phyloP scores from a whole-genome alignment of 2,329 filamentous ascomycete genomes.

The Aspergillus brunneoviolaceus region DNA sequence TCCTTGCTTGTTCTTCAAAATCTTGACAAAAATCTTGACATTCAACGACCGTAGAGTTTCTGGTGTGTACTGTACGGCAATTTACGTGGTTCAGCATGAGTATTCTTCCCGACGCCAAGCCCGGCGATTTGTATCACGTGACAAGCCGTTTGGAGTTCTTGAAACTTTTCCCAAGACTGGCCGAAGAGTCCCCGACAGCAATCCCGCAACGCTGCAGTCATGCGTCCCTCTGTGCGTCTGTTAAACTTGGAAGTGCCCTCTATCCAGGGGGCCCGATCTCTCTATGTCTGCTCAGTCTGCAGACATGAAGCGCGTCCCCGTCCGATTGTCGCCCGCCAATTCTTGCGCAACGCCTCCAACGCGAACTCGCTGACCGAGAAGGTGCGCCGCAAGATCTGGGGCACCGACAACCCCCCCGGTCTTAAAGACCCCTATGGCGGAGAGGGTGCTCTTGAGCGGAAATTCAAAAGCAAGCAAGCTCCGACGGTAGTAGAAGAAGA shows the following conservation, averaged over 20 bases:
- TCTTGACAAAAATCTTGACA: slow-evolving; percentile 12
- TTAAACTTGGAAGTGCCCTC: slow-evolving; percentile 37
- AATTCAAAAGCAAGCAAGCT: slow-evolving; percentile 20
- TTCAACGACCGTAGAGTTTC: not conserved
- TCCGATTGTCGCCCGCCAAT: slow-evolving; percentile 32
- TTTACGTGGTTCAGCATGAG: not conserved
- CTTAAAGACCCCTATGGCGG: slow-evolving; percentile 50
- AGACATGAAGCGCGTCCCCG: slow-evolving; percentile 37
- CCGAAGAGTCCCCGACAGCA: slow-evolving; percentile 4
- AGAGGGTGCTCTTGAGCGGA: slow-evolving; percentile 34
- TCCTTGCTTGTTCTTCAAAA: slow-evolving; percentile 10
- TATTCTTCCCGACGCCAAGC: slow-evolving; percentile 10
- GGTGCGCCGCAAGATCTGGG: slow-evolving; percentile 51
- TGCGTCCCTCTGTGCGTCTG: slow-evolving; percentile 40
- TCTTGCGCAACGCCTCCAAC: slow-evolving; percentile 38
- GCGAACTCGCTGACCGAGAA: slow-evolving; percentile 44
- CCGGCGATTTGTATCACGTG: slow-evolving; percentile 25
- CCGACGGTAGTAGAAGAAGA: slow-evolving; percentile 15
- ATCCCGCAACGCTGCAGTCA: slow-evolving; percentile 26
- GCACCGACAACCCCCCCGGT: slow-evolving; percentile 51
- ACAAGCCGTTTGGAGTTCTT: slow-evolving; percentile 8
- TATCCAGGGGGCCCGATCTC: slow-evolving; percentile 25
- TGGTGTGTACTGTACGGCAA: too few species aligned
- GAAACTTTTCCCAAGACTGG: slow-evolving; percentile 21
- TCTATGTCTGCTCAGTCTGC: slow-evolving; percentile 44